These are phyloP conservation scores for Fusarium fujikuroi DNA, from an alignment of 2,329 filamentous ascomycete species.

Conservation along the genomic window DNA sequence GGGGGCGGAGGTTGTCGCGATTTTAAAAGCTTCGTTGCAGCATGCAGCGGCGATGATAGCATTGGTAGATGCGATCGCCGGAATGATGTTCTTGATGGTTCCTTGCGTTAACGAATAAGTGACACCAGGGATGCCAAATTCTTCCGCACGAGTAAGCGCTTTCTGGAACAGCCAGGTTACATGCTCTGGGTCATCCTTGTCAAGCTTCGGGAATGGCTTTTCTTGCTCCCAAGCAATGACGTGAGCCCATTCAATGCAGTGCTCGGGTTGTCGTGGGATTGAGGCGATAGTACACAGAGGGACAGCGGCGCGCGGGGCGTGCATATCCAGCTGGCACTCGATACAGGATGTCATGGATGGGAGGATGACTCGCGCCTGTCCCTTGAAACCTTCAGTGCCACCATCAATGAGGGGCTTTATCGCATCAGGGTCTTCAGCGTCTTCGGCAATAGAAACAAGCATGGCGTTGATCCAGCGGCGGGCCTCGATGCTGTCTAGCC, in stretches of 20 bases:
- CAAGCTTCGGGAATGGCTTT: conserved; percentile 83
- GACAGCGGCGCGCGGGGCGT: conserved; percentile 95
- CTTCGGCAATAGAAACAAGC: conserved; percentile 88
- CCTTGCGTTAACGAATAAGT: conserved; percentile 97
- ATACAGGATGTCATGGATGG: conserved; percentile 95
- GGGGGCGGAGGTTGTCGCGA: conserved; percentile 84
- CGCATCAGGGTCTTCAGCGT: conserved; percentile 77
- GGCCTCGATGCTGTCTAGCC: conserved; percentile 95
- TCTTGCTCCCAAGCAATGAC: conserved; percentile 96
- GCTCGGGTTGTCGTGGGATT: conserved; percentile 95
- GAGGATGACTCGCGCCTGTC: conserved; percentile 90
- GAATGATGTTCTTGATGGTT: conserved; percentile 99
- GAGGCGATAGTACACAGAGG: conserved; percentile 96
- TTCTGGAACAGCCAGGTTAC: conserved; percentile 96
- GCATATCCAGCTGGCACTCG: conserved; percentile 98
- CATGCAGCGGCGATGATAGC: conserved; percentile 95
- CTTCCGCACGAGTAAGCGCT: conserved; percentile 80
- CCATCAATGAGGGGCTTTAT: conserved; percentile 96
- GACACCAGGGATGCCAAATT: conserved; percentile 92
- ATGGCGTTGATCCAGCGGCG: conserved; percentile 99
- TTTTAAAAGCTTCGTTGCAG: conserved; percentile 97
- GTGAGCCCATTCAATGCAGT: conserved; percentile 99
- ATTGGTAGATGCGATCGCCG: conserved; percentile 97
- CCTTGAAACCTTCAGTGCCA: conserved; percentile 98
- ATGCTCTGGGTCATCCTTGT: conserved; percentile 96